Percentiles rank a stretch among this genome's conserved stretches.
Evolutionary conservation across 1,284 basidiomycete species (phyloP).

Genomic region (Leccinum holopus): DNA sequence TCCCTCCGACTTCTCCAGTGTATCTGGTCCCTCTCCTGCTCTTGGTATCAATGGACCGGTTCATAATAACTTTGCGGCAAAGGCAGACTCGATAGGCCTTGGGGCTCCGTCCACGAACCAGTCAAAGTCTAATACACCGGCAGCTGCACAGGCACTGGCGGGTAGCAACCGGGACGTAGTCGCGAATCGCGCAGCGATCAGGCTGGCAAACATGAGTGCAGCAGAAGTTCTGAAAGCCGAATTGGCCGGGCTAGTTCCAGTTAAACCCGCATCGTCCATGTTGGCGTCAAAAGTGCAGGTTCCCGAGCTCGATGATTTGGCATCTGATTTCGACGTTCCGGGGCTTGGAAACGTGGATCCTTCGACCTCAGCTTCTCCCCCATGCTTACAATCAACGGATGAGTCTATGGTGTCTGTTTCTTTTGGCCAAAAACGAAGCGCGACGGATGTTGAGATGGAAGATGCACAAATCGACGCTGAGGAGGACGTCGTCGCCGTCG

Average conservation of each 20-base stretch:
- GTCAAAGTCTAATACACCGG: constrained; percentile 54
- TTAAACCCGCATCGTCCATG: constrained; percentile 45
- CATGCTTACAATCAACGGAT: constrained; percentile 21
- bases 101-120: constrained; percentile 58
- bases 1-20: constrained; percentile 26
- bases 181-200: constrained; percentile 82
- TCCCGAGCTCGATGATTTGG: constrained; percentile 32
- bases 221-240: constrained; percentile 94
- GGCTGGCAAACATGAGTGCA: constrained; percentile 95
- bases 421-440: constrained; percentile 67
- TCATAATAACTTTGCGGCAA: constrained; percentile 71
- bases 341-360: constrained; percentile 34
- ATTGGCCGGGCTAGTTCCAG: constrained; percentile 66
- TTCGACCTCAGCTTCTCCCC: constrained; percentile 10
- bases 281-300: constrained; percentile 18
- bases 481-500: constrained; percentile 42
- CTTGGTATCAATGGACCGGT: constrained; percentile 51
- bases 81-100: constrained; percentile 71
- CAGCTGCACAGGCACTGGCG: constrained; percentile 64
- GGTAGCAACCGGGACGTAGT: constrained; percentile 86
- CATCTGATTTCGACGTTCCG: constrained; percentile 40
- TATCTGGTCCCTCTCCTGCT: constrained; percentile 52
- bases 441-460: constrained; percentile 61
- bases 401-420: constrained; percentile 24
- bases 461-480: constrained; percentile 43